A percentile compares a stretch with the other conserved stretches of the same genome.
These are phyloP conservation scores for Lecanicillium sp. DNA, from an alignment of 2,329 filamentous ascomycete genomes.

Conservation along the genomic window DNA sequence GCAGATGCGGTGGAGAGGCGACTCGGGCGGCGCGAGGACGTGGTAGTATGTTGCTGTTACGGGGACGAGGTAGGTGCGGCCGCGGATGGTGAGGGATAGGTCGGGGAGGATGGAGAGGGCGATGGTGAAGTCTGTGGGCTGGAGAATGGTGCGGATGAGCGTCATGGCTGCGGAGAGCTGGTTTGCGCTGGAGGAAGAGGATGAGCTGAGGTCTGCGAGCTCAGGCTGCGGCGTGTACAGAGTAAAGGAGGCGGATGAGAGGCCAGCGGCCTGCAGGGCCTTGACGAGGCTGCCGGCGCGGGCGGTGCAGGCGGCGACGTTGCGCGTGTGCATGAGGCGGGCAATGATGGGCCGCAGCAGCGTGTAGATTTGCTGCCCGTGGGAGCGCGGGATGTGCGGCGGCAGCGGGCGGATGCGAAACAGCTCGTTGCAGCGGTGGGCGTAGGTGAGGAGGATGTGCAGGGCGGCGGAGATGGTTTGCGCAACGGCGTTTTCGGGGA, in stretches of 20 bases:
- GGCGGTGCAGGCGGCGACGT: conserved; percentile 28
- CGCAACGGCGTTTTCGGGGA: conserved; percentile 44
- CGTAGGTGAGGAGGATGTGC: conserved; percentile 68
- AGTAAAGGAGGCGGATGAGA: conserved; percentile 32
- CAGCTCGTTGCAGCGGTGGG: conserved; percentile 68
- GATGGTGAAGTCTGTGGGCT: conserved; percentile 32
- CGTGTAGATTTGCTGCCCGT: conserved; percentile 35
- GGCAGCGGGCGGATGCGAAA: conserved; percentile 53
- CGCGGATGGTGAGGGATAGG: conserved; percentile 33
- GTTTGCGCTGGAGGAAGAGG: conserved; percentile 18
- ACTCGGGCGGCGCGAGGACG: conserved; percentile 29
- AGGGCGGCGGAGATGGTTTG: conserved; percentile 60
- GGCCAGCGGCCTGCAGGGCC: conserved; percentile 38
- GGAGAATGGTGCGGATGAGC: conserved; percentile 34
- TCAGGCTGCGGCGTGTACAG: conserved; percentile 30
- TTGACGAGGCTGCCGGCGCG: conserved; percentile 36
- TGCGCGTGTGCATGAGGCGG: conserved; percentile 35
- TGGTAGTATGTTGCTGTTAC: conserved; percentile 38
- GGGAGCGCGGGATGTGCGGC: conserved; percentile 27
- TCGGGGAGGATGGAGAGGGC: conserved; percentile 38
- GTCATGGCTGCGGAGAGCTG: conserved; percentile 34
- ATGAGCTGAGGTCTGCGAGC: conserved; percentile 17
- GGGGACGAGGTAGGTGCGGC: conserved; percentile 35
- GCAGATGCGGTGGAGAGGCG: conserved; percentile 29
- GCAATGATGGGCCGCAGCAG: conserved; percentile 46